These are phyloP conservation scores for Tylopilus sp. DNA, from an alignment of 1,284 basidiomycete species.

Conservation along the genomic window DNA sequence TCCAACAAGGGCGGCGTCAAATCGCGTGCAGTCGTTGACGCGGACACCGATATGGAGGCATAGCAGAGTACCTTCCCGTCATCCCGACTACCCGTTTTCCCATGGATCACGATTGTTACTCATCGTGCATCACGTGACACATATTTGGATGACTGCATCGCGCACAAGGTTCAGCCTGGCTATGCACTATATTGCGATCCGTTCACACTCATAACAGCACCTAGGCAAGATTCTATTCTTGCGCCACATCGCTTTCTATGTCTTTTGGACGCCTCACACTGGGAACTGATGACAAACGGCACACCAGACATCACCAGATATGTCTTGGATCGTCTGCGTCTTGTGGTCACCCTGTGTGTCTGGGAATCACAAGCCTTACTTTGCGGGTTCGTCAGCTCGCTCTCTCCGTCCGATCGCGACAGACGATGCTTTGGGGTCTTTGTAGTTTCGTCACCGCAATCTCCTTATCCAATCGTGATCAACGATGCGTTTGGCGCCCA, in stretches of 20 bases:
- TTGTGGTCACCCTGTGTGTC: background rate
- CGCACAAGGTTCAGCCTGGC: background rate
- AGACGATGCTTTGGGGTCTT: background rate
- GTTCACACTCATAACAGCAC: background rate
- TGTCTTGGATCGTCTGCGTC: background rate
- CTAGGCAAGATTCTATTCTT: background rate
- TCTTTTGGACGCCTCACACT: background rate
- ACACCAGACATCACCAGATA: background rate
- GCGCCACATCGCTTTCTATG: background rate
- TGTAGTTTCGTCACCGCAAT: background rate
- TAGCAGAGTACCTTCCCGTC: slow-evolving; percentile 6
- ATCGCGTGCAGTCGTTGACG: slow-evolving; percentile 5
- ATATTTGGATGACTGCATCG: background rate
- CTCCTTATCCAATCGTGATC: background rate
- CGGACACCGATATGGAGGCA: slow-evolving; percentile 11
- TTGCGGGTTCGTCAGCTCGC: background rate
- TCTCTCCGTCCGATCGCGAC: background rate
- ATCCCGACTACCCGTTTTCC: slow-evolving; percentile 2
- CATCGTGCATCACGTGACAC: slow-evolving; percentile 5
- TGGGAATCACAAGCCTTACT: no score
- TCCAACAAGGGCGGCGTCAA: background rate
- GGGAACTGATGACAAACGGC: background rate
- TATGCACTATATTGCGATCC: background rate
- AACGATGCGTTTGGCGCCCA: background rate
- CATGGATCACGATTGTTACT: background rate